Evolutionary conservation across 148 eudicot genomes (phyloP).

Genomic region (Dianthus caryophyllus): DNA sequence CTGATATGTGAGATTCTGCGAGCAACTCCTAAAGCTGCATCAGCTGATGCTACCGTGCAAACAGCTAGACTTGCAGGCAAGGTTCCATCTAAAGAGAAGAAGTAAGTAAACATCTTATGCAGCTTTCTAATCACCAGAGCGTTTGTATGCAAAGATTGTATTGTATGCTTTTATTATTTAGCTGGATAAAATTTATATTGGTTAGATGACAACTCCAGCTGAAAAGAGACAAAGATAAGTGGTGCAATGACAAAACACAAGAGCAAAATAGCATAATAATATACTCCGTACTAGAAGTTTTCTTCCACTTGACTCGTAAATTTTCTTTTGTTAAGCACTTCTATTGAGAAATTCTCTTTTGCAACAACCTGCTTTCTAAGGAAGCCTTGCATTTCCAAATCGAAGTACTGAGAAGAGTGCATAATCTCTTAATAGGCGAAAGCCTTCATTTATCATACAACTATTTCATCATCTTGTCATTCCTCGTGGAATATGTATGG

Average conservation of each 20-base stretch:
- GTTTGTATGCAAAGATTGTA: conserved; percentile 1
- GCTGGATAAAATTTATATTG: too few species aligned
- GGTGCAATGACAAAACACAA: neutral
- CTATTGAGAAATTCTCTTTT: neutral
- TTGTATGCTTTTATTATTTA: neutral
- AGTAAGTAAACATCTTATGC: conserved; percentile 38
- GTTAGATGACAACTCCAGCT: neutral
- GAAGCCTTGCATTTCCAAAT: too few species aligned
- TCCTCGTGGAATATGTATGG: neutral
- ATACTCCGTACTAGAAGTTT: too few species aligned
- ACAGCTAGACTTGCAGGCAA: conserved; percentile 95
- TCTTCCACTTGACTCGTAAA: too few species aligned
- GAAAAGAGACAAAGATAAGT: neutral
- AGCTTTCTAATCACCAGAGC: neutral
- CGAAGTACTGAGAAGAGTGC: neutral
- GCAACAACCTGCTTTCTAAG: too few species aligned
- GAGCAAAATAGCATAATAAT: neutral
- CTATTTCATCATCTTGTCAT: neutral
- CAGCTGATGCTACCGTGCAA: conserved; percentile 95
- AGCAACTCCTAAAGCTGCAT: conserved; percentile 97
- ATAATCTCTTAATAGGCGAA: neutral
- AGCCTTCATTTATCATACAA: neutral
- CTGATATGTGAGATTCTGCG: conserved; percentile 94
- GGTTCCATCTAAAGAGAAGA: conserved; percentile 73
- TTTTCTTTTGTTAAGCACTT: neutral